A percentile compares a stretch with the other conserved stretches of the same genome.
phyloP scores from a whole-genome alignment of 164 flowering plant genomes.

The grape (Vitis vinifera) region DNA sequence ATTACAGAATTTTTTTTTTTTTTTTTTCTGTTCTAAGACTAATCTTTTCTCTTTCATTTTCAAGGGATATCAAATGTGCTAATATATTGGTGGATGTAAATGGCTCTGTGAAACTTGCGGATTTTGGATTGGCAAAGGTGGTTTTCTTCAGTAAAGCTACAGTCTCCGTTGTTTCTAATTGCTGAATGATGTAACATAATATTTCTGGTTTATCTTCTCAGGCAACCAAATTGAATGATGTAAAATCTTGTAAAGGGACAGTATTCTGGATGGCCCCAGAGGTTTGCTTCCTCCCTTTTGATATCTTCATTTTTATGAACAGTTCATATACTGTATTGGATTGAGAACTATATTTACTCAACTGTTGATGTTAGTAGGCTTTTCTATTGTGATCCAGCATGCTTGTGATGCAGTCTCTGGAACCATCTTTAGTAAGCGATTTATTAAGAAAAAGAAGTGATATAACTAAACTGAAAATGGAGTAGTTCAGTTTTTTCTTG shows the following conservation, averaged over 20 bases:
- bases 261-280: constrained; percentile 55
- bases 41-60: not conserved
- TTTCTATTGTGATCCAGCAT: too few species aligned
- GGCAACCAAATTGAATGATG: constrained; percentile 43
- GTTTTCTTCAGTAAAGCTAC: not conserved
- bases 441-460: not conserved
- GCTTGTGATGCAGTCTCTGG: too few species aligned
- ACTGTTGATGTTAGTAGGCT: too few species aligned
- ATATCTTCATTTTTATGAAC: too few species aligned
- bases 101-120: constrained; percentile 49
- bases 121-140: constrained; percentile 40
- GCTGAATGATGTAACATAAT: not conserved
- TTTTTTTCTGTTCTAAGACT: not conserved
- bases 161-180: not conserved
- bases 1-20: too few species aligned
- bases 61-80: constrained; percentile 49
- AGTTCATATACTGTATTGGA: too few species aligned
- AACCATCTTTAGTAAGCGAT: too few species aligned
- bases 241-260: constrained; percentile 46
- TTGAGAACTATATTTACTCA: too few species aligned
- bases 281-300: constrained; percentile 18
- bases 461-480: too few species aligned
- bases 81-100: constrained; percentile 44
- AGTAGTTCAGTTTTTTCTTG: too few species aligned
- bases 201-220: constrained; percentile 14